Evolutionary conservation across 2,329 filamentous ascomycete species (phyloP).

Genomic region (Ceratocystis cubensis): DNA sequence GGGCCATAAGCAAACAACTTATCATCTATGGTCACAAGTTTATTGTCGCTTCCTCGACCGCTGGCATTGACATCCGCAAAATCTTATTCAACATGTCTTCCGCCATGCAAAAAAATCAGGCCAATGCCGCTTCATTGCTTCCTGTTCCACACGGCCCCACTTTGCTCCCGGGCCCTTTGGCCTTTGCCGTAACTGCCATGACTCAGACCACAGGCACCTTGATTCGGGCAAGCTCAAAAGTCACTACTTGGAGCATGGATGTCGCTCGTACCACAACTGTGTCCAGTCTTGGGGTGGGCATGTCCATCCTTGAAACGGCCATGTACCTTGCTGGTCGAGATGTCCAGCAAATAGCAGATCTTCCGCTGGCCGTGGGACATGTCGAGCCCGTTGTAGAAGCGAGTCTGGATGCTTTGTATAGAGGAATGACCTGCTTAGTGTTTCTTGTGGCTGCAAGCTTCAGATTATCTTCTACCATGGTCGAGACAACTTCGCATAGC

Average conservation of each 20-base stretch:
- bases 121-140: not conserved
- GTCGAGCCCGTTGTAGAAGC: constrained; percentile 45
- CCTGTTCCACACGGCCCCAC: constrained; percentile 28
- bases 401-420: constrained; percentile 44
- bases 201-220: constrained; percentile 48
- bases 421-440: constrained; percentile 44
- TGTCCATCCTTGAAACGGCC: constrained; percentile 42
- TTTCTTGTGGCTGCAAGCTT: constrained; percentile 52
- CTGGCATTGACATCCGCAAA: not conserved
- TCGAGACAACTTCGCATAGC: constrained; percentile 42
- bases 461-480: constrained; percentile 42
- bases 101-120: not conserved
- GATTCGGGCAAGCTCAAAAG: constrained; percentile 40
- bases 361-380: constrained; percentile 30
- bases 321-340: constrained; percentile 42
- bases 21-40: not conserved
- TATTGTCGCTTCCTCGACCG: not conserved
- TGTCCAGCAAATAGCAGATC: constrained; percentile 24
- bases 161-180: constrained; percentile 45
- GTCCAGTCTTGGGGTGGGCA: constrained; percentile 44
- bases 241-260: constrained; percentile 40
- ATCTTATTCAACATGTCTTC: constrained; percentile 5
- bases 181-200: constrained; percentile 47
- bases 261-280: constrained; percentile 44
- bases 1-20: not conserved